Percentiles rank a stretch among this genome's conserved stretches.
Conservation (phyloP, 2,329 filamentous ascomycete species). For the Penicillium sp. region DNA sequence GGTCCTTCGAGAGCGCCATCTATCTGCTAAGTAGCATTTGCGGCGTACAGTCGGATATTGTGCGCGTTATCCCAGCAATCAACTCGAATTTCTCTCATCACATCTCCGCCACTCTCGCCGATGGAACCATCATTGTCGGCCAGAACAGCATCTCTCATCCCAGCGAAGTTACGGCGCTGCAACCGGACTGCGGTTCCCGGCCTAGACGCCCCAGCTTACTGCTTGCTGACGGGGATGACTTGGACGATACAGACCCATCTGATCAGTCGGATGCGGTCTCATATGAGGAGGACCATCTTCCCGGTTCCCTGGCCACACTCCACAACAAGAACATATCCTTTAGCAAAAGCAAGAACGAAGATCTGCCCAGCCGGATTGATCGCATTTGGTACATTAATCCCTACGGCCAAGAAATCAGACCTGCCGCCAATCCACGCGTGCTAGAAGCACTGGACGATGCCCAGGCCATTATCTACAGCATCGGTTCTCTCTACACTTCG, state of each 20-base stretch:
- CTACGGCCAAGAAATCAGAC: conserved; percentile 92
- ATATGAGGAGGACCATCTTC: conserved; percentile 48
- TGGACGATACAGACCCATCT: conserved; percentile 29
- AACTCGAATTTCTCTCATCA: conserved; percentile 96
- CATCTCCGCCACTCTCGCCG: conserved; percentile 76
- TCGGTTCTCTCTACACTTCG: conserved; percentile 90
- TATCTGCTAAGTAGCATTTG: conserved; percentile 87
- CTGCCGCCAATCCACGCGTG: conserved; percentile 78
- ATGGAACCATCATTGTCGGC: conserved; percentile 78
- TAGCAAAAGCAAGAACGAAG: conserved; percentile 75
- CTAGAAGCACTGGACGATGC: conserved; percentile 64
- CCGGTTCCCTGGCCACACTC: conserved; percentile 71
- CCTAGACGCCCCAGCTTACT: conserved; percentile 36
- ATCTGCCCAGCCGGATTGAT: conserved; percentile 73
- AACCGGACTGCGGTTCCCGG: conserved; percentile 29
- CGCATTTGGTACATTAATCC: conserved; percentile 97
- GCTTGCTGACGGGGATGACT: conserved; percentile 34
- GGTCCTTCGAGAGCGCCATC: conserved; percentile 88
- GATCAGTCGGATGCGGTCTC: conserved; percentile 35
- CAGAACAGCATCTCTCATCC: conserved; percentile 94
- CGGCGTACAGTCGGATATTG: conserved; percentile 67
- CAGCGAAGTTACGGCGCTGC: conserved; percentile 59
- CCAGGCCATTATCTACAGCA: conserved; percentile 78
- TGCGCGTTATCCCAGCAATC: conserved; percentile 81
- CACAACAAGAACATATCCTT: conserved; percentile 79